These are phyloP conservation scores for Penicillium decumbens DNA, from an alignment of 2,329 filamentous ascomycete genomes.

Conservation along the genomic window DNA sequence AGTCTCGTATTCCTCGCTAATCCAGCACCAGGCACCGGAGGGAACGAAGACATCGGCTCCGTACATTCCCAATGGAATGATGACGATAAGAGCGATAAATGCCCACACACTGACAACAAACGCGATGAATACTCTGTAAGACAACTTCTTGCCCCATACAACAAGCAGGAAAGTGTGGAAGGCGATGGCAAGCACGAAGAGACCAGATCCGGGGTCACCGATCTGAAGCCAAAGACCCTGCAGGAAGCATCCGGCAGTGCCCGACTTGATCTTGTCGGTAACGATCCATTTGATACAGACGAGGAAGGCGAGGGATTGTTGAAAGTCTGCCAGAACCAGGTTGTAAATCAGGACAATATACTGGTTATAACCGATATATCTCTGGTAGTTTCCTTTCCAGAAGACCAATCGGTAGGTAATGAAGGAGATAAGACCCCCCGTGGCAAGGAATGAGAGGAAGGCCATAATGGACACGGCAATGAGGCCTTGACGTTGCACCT, in stretches of 20 bases:
- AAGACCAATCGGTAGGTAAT: slow-evolving; percentile 51
- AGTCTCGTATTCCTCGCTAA: slow-evolving; percentile 40
- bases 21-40: slow-evolving; percentile 54
- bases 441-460: slow-evolving; percentile 46
- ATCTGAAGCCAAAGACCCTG: slow-evolving; percentile 52
- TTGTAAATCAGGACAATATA: slow-evolving; percentile 54
- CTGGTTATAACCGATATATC: slow-evolving; percentile 53
- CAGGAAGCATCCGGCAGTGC: slow-evolving; percentile 45
- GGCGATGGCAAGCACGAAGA: slow-evolving; percentile 53
- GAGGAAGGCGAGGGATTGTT: slow-evolving; percentile 49
- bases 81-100: slow-evolving; percentile 44
- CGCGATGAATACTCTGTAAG: slow-evolving; percentile 43
- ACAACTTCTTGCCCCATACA: slow-evolving; percentile 45
- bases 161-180: slow-evolving; percentile 52
- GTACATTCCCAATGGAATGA: slow-evolving; percentile 45
- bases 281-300: slow-evolving; percentile 48
- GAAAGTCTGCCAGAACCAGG: slow-evolving; percentile 51
- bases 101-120: slow-evolving; percentile 46
- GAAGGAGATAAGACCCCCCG: slow-evolving; percentile 43
- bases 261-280: slow-evolving; percentile 42
- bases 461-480: slow-evolving; percentile 47
- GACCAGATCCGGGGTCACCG: slow-evolving; percentile 50
- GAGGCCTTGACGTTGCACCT: slow-evolving; percentile 39
- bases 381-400: slow-evolving; percentile 46
- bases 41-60: slow-evolving; percentile 44